phyloP scores from a whole-genome alignment of 345 rosid species.

The Conringia planisiliqua region DNA sequence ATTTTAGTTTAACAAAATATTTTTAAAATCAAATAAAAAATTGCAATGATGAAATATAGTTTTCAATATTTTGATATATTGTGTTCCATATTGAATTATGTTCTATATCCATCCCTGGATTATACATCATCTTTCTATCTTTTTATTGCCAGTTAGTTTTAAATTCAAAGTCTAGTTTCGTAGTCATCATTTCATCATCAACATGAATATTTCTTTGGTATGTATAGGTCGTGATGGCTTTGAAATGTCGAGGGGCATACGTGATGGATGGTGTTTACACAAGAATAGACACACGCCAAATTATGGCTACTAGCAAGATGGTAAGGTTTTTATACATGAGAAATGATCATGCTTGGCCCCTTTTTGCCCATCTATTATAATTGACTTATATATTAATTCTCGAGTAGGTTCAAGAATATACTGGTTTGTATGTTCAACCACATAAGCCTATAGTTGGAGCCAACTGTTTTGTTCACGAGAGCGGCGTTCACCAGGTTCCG shows the following conservation, averaged over 20 bases:
- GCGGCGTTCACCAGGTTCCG: conserved; percentile 81
- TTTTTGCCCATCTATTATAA: not conserved
- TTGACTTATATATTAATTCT: not conserved
- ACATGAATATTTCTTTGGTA: not conserved
- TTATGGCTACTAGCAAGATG: conserved; percentile 85
- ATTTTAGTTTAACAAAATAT: no score
- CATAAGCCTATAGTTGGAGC: conserved; percentile 89
- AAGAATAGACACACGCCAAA: conserved; percentile 65
- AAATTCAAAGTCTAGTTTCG: not conserved
- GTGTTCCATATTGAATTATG: no score
- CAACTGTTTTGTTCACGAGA: conserved; percentile 55
- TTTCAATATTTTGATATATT: no score
- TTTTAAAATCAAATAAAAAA: no score
- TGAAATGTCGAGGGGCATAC: conserved; percentile 76
- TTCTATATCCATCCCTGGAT: no score
- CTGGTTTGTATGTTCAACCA: conserved; percentile 72
- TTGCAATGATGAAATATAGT: no score
- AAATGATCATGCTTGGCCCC: not conserved
- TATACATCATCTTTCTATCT: not conserved
- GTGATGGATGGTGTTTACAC: conserved; percentile 65
- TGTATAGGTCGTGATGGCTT: conserved; percentile 76
- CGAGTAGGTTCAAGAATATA: conserved; percentile 73
- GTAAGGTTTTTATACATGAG: conserved; percentile 30
- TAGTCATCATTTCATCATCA: not conserved
- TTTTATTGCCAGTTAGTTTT: not conserved